Evolutionary conservation across 352 stramenopile species (phyloP).

Genomic region (Phytophthora constricta): DNA sequence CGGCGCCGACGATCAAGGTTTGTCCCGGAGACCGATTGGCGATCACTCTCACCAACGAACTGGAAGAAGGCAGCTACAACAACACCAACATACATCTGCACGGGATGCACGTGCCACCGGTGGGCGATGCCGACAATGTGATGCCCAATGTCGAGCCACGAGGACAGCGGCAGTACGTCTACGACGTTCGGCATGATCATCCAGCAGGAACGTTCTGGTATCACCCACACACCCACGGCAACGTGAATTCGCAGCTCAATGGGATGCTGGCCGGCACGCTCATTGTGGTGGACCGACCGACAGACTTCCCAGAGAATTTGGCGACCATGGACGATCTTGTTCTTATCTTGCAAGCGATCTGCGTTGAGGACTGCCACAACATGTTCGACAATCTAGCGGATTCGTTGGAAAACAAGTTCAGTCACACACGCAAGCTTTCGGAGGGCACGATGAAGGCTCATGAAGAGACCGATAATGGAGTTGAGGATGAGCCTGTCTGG

Average conservation of each 20-base stretch:
- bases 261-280: conserved; percentile 78
- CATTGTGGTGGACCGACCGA: conserved; percentile 66
- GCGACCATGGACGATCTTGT: conserved; percentile 68
- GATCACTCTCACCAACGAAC: conserved; percentile 61
- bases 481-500: conserved; percentile 28
- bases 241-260: conserved; percentile 78
- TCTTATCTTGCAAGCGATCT: conserved; percentile 74
- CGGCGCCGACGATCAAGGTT: conserved; percentile 75
- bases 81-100: conserved; percentile 79
- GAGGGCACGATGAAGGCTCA: no score
- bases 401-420: conserved; percentile 65
- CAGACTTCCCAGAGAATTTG: conserved; percentile 58
- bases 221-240: conserved; percentile 75
- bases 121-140: conserved; percentile 65
- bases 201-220: conserved; percentile 84
- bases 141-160: conserved; percentile 59
- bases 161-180: conserved; percentile 59
- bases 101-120: conserved; percentile 70
- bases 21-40: conserved; percentile 71
- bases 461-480: no score
- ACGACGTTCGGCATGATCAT: conserved; percentile 73
- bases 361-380: conserved; percentile 71
- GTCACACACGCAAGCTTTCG: conserved; percentile 10
- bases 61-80: conserved; percentile 58
- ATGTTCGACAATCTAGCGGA: conserved; percentile 64